Conservation (phyloP, 257 asterid genomes). For the Nicotiana tomentosiformis region DNA sequence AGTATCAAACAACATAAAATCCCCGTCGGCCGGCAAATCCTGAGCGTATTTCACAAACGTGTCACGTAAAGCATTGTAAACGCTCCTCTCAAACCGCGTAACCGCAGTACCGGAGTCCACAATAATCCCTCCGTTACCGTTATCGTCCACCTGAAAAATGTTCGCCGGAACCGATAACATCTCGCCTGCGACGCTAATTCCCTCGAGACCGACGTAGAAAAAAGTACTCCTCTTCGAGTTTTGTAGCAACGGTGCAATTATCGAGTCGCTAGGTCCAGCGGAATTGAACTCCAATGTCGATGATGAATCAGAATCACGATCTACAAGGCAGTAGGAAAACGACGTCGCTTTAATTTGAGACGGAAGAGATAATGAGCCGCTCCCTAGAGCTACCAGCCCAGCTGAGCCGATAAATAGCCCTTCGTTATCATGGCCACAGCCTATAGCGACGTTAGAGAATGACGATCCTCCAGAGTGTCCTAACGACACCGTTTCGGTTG, state of each 20-base stretch:
- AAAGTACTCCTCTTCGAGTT: neutral
- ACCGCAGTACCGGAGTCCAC: constrained; percentile 21
- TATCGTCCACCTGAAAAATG: neutral
- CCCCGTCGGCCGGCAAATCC: neutral
- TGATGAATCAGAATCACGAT: neutral
- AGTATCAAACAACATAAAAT: neutral
- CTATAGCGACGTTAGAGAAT: constrained; percentile 3
- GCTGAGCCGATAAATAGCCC: neutral
- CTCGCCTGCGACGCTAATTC: constrained; percentile 11
- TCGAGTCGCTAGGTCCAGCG: constrained; percentile 1
- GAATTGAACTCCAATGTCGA: constrained; percentile 21
- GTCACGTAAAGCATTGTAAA: constrained; percentile 6
- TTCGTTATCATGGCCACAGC: constrained; percentile 4
- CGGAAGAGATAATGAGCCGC: neutral
- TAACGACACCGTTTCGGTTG: constrained; percentile 55
- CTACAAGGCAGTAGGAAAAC: constrained; percentile 21
- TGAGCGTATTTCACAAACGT: neutral
- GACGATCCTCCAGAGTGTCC: constrained; percentile 17
- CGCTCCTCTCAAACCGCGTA: neutral
- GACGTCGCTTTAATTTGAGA: constrained; percentile 13
- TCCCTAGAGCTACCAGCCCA: constrained; percentile 15
- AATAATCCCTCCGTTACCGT: constrained; percentile 11
- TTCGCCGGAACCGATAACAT: neutral
- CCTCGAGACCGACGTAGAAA: constrained; percentile 7
- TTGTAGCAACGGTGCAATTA: neutral